Conservation (phyloP, 73 alveolate genomes). For the Uronychia binucleata region DNA sequence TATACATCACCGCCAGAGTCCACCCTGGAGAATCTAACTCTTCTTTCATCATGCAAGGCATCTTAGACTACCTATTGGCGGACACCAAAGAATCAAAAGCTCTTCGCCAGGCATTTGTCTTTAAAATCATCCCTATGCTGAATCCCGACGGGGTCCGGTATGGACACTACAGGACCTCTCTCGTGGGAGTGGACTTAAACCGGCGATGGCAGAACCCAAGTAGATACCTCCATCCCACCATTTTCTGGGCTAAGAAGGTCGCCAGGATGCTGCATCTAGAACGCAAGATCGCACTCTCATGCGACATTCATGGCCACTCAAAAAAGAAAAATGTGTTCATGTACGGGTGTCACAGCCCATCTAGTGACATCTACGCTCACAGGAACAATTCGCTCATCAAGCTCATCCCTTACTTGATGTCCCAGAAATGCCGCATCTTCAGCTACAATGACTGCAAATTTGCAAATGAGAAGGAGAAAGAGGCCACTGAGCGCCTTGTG, state of each 20-base stretch:
- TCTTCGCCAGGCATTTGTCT: conserved; percentile 65
- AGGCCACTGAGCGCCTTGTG: conserved; percentile 70
- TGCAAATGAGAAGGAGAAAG: conserved; percentile 64
- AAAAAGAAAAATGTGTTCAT: conserved; percentile 57
- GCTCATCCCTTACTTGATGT: conserved; percentile 52
- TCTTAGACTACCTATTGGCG: conserved; percentile 75
- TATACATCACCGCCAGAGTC: conserved; percentile 76
- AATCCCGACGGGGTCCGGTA: conserved; percentile 97
- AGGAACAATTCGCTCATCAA: conserved; percentile 42
- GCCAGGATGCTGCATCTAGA: conserved; percentile 64
- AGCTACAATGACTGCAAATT: conserved; percentile 63
- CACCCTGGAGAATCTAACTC: conserved; percentile 86
- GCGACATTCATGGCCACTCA: conserved; percentile 87
- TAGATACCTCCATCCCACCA: conserved; percentile 80
- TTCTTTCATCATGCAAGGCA: conserved; percentile 80
- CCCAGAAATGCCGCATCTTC: conserved; percentile 42
- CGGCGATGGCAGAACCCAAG: conserved; percentile 89
- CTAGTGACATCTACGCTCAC: conserved; percentile 7
- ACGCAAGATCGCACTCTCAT: conserved; percentile 30
- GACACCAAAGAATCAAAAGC: conserved; percentile 77
- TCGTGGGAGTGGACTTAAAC: conserved; percentile 93
- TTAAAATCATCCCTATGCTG: conserved; percentile 92
- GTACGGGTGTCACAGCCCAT: conserved; percentile 50
- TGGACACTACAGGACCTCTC: conserved; percentile 92
- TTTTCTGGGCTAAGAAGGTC: conserved; percentile 68